Conservation (phyloP, 148 eudicot genomes). For the Rhododendron williamsianum region DNA sequence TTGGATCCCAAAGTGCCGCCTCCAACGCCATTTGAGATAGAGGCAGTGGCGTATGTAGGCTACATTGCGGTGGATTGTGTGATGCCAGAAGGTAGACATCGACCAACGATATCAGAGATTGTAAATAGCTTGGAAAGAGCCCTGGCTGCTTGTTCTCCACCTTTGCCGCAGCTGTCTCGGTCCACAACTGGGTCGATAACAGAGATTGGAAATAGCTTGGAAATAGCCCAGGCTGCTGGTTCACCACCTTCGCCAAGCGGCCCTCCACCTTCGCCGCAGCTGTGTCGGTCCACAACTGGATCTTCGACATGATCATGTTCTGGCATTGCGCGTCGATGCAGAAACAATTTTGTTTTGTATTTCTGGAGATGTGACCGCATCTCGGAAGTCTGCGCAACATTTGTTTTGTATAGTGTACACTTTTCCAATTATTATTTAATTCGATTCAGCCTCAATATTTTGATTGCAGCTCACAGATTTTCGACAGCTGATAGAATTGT, state of each 20-base stretch:
- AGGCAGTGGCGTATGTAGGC: constrained; percentile 60
- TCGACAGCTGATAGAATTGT: background rate
- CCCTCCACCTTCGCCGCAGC: constrained; percentile 25
- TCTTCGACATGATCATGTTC: background rate
- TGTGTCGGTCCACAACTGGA: constrained; percentile 29
- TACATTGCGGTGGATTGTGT: constrained; percentile 73
- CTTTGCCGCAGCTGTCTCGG: constrained; percentile 27
- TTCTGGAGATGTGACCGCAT: background rate
- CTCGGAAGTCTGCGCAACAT: background rate
- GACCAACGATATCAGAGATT: constrained; percentile 72
- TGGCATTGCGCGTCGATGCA: background rate
- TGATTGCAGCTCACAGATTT: background rate
- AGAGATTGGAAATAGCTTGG: background rate
- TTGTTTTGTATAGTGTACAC: background rate
- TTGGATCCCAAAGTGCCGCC: constrained; percentile 58
- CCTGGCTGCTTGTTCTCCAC: constrained; percentile 42
- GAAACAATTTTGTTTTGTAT: background rate
- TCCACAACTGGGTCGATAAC: constrained; percentile 20
- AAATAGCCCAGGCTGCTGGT: background rate
- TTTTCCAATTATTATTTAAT: background rate
- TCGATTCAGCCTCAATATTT: background rate
- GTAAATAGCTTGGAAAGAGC: constrained; percentile 62
- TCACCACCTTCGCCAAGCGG: background rate
- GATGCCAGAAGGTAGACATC: constrained; percentile 32
- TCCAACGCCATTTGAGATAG: constrained; percentile 77